phyloP scores from a whole-genome alignment of 139 green algal genomes.

The Microglena sp. region DNA sequence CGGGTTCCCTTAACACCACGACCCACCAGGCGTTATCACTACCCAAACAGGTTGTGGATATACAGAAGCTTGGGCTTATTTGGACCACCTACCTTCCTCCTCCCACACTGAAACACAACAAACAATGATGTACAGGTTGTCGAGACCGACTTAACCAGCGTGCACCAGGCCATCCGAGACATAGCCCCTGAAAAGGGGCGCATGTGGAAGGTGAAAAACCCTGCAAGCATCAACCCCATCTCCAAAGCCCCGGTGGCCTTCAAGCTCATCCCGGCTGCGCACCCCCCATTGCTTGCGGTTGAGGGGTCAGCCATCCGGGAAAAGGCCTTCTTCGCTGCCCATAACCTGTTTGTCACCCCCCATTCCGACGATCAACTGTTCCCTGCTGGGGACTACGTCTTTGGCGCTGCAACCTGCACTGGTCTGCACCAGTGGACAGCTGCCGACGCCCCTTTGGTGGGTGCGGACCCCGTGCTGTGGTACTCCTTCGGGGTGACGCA shows the following conservation, averaged over 20 bases:
- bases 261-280: constrained; percentile 44
- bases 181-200: constrained; percentile 31
- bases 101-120: no score
- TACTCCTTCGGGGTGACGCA: constrained; percentile 80
- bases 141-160: constrained; percentile 37
- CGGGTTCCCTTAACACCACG: no score
- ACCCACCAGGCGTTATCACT: no score
- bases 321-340: constrained; percentile 55
- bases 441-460: constrained; percentile 43
- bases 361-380: constrained; percentile 44
- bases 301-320: constrained; percentile 26
- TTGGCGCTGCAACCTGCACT: constrained; percentile 38
- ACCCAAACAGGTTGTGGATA: no score
- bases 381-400: constrained; percentile 58
- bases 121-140: no score
- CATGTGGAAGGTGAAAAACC: constrained; percentile 48
- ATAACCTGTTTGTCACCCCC: constrained; percentile 60
- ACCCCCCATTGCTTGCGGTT: constrained; percentile 33
- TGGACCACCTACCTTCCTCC: no score
- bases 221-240: constrained; percentile 17
- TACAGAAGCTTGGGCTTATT: no score
- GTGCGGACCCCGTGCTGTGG: constrained; percentile 72
- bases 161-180: constrained; percentile 30
- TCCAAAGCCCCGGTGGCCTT: constrained; percentile 26
- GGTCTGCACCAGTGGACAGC: constrained; percentile 60